phyloP scores from a whole-genome alignment of 192 early-diverging fungal species.

The Backusella macrospora region DNA sequence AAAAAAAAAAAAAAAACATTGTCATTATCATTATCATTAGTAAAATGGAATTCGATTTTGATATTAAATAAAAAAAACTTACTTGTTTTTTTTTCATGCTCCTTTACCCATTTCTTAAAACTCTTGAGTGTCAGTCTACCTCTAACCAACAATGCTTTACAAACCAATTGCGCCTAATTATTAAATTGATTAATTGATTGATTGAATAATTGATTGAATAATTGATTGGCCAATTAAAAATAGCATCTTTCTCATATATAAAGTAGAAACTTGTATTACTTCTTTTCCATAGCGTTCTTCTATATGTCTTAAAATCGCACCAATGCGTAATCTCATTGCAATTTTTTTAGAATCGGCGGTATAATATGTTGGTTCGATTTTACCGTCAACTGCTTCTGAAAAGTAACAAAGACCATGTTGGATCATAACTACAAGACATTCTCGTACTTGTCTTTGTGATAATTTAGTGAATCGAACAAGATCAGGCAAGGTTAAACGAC shows the following conservation, averaged over 20 bases:
- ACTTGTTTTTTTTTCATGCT: conserved; percentile 21
- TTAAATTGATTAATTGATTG: no score
- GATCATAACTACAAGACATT: conserved; percentile 80
- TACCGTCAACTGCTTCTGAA: conserved; percentile 63
- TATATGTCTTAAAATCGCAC: conserved; percentile 55
- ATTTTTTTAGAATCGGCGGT: conserved; percentile 56
- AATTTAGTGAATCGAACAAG: conserved; percentile 57
- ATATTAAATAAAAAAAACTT: no score
- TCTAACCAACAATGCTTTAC: conserved; percentile 27
- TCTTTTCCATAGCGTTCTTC: conserved; percentile 61
- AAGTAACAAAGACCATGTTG: conserved; percentile 83
- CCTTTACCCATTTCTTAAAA: conserved; percentile 20
- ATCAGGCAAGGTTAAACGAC: conserved; percentile 63
- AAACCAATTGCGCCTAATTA: conserved; percentile 25
- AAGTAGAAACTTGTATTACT: conserved; percentile 30
- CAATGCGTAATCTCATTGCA: conserved; percentile 60
- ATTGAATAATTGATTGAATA: no score
- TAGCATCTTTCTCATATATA: conserved; percentile 17
- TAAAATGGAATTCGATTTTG: no score
- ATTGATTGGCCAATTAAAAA: conserved; percentile 17
- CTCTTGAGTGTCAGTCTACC: conserved; percentile 36
- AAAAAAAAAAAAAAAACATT: no score
- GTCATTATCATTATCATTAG: no score
- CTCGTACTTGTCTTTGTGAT: conserved; percentile 58
- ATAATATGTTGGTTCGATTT: conserved; percentile 71